Evolutionary conservation across 1,284 basidiomycete species (phyloP), one percentile per base, ranked within the genome.

Genomic region (Leccinum subspadiceum): DNA sequence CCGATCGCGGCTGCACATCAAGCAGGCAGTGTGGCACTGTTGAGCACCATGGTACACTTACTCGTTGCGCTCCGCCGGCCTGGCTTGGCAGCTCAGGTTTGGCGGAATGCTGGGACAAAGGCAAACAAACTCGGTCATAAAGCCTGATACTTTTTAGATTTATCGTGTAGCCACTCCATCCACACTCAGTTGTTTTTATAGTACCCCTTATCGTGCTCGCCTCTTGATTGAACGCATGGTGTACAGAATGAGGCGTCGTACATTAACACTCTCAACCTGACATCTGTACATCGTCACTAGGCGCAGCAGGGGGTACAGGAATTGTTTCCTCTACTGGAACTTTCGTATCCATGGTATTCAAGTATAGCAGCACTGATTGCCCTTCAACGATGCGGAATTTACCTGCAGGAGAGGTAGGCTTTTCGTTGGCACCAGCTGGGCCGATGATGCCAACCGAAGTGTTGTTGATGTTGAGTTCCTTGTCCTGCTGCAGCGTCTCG

Each of bases 401-500:
- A 29, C 85, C 86, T 59, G 75, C 77, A 8, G 82, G 70, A 31
- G 78, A 72, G 15, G 81, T 78, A 37, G 71, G 75, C 39, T 73
- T 80, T 75, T 93, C 91, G 62, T 84, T 78, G 12, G 71, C 68
- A 61, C 86, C 84, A 22, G 81, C 75, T 15, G 89, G 86, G 8
- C 92, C 93, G 62, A 97, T 82, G 70, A 98, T 92, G 39, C 93
- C 94, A 68, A 98, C 89, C 1, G 93, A 94, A 1, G 96, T 98
- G 79, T 98, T 98, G 70, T 89, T 85, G 65, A 89, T 79, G 7
- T 90, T 95, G 59, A 98, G 87, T 70, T 93, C 93, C 75, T 98
- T 98, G 80, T 98, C 96, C 73, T 98, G 96, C 72, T 98, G 96
- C 39, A 98, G 83, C 3, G 96, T 97, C 75, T 98, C 96, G 52